phyloP scores from a whole-genome alignment of 1,284 basidiomycete species.

The Xanthoconium separans region DNA sequence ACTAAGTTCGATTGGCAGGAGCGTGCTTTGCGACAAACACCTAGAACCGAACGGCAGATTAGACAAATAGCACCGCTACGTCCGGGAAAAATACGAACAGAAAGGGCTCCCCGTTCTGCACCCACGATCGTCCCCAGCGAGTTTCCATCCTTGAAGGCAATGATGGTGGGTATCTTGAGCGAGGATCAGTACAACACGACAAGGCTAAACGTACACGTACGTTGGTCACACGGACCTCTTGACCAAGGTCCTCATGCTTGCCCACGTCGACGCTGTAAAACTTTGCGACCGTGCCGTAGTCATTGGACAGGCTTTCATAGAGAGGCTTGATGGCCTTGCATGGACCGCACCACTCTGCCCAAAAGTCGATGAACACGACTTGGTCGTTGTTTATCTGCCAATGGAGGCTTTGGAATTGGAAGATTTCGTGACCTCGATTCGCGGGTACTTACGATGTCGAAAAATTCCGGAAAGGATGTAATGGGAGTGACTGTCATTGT shows the following conservation, averaged over 20 bases:
- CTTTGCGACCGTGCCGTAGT: not conserved
- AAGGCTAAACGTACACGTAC: not conserved
- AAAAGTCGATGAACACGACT: slow-evolving; percentile 4
- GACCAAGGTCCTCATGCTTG: not conserved
- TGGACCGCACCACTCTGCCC: slow-evolving; percentile 3
- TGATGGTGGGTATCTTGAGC: slow-evolving; percentile 17
- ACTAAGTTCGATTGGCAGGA: not conserved
- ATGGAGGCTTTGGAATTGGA: not conserved
- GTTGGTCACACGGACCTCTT: slow-evolving; percentile 8
- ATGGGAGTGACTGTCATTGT: slow-evolving; percentile 10
- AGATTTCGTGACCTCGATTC: not conserved
- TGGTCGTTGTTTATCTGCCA: slow-evolving; percentile 7
- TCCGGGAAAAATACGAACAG: slow-evolving; percentile 1
- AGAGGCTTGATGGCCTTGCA: slow-evolving; percentile 9
- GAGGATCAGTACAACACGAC: not conserved
- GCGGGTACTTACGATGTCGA: not conserved
- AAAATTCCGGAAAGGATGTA: slow-evolving; percentile 5
- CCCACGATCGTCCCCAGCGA: slow-evolving; percentile 2
- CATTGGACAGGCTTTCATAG: slow-evolving; percentile 5
- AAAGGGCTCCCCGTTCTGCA: not conserved
- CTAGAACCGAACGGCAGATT: not conserved
- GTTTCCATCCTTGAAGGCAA: slow-evolving; percentile 17
- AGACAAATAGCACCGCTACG: not conserved
- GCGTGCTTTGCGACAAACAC: slow-evolving; percentile 11
- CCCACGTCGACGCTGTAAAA: slow-evolving; percentile 14